phyloP scores from a whole-genome alignment of 139 green algal genomes.

The Coelastrella sp. region DNA sequence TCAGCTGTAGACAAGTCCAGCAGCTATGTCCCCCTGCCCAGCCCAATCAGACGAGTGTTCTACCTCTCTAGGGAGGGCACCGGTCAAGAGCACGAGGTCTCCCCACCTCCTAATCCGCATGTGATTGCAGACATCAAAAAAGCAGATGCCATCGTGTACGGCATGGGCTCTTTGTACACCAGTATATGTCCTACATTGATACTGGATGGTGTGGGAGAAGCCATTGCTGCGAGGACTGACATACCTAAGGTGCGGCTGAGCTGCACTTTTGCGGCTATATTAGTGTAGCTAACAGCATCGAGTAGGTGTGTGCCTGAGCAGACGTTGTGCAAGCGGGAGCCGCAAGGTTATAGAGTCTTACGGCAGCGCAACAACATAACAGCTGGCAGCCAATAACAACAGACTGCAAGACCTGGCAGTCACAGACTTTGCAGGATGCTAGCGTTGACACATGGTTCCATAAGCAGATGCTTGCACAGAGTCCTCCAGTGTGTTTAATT shows the following conservation, averaged over 20 bases:
- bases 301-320: neutral
- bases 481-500: no score
- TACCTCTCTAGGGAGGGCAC: conserved; percentile 92
- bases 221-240: conserved; percentile 61
- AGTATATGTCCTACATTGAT: conserved; percentile 94
- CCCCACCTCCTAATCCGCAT: conserved; percentile 83
- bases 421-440: no score
- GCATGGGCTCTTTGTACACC: conserved; percentile 98
- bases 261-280: no score
- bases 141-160: conserved; percentile 93
- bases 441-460: no score
- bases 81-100: conserved; percentile 88
- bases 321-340: no score
- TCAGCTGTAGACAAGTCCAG: conserved; percentile 74
- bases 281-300: no score
- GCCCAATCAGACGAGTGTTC: conserved; percentile 93
- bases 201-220: conserved; percentile 90
- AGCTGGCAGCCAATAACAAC: no score
- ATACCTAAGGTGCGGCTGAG: conserved; percentile 65
- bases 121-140: conserved; percentile 65
- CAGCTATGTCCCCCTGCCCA: conserved; percentile 70
- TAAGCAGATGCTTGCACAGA: no score
- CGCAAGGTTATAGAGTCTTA: no score
- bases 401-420: no score
- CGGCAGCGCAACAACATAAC: no score